Evolutionary conservation across 2,329 filamentous ascomycete genomes (phyloP).

Genomic region (Penicillium hesseltinei): DNA sequence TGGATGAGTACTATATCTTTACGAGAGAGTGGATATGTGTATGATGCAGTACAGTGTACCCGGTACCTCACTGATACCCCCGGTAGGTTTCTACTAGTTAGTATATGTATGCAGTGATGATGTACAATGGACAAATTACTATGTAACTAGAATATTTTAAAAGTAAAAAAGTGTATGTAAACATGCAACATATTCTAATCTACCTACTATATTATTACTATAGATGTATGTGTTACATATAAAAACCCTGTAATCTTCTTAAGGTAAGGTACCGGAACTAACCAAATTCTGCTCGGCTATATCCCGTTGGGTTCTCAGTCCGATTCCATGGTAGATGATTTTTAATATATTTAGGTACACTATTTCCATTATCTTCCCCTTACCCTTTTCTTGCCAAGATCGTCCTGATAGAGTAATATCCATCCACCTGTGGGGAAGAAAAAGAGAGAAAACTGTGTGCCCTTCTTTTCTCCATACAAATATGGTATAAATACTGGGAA

Average conservation of each 20-base stretch:
- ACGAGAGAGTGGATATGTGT: conserved; percentile 5
- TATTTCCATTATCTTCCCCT: not conserved
- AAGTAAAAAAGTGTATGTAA: not conserved
- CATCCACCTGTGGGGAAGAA: conserved; percentile 20
- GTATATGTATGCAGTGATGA: too few relatives aligned
- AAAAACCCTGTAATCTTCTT: not conserved
- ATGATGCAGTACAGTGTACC: conserved; percentile 9
- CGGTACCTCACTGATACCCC: conserved; percentile 3
- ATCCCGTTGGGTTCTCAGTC: conserved; percentile 12
- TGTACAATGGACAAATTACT: not conserved
- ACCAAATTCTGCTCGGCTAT: conserved; percentile 18
- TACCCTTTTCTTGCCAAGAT: conserved; percentile 19
- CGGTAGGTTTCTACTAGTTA: not conserved
- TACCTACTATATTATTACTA: too few relatives aligned
- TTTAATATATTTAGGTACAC: not conserved
- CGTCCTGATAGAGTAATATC: conserved; percentile 11
- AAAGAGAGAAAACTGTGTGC: conserved; percentile 16
- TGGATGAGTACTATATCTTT: not conserved
- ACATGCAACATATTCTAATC: too few relatives aligned
- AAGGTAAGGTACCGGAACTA: conserved; percentile 1
- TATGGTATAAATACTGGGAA: conserved; percentile 1
- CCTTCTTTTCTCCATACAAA: conserved; percentile 8
- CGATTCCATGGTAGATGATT: conserved; percentile 13
- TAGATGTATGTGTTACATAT: not conserved
- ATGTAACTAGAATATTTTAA: not conserved